Base-by-base conservation (phyloP, 2,329 filamentous ascomycete genomes). In the Diaporthe ampelina region DNA sequence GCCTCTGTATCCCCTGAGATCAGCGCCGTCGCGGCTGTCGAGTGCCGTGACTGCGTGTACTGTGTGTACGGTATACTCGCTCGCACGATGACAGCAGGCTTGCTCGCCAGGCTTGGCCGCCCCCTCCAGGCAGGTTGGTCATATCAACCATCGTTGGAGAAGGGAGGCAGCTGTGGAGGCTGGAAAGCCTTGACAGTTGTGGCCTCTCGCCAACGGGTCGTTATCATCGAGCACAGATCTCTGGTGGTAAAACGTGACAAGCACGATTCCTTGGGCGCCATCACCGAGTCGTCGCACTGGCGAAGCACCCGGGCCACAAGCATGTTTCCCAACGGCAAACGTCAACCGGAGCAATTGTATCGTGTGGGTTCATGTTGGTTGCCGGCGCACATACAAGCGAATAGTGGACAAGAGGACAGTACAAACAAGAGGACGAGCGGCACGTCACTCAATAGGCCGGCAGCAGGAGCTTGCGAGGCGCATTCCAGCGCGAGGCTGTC, bases 281-380 rank as follows among this genome's bases (percentile, higher is more conserved):
- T 21, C 72, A 72, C 72, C 74, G 74, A 76, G 69, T 10, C 65
- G 74, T 76, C 26, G 63, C 61, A 76, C 74, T 74, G 61, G 43
- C 61, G 68, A 52, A 57, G 58, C 67, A 59, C 68, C 74, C 54
- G 68, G 72, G 61, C 65, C 40, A 61, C 61, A 67, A 56, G 72
- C 72, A 72, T 45, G 72, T 68, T 72, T 26, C 58, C 32, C 70
- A 68, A 50, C 26, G 63, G 56, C 48, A 65, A 24, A 67, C 48
- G 8, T 65, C 45, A 32, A 72, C 61, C 68, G 56, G 40, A 50
- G 63, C 37, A 45, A 54, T 43, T 56, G 72, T n/a, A 65, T 74
- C 56, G 72, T 72, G 17, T 57, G 50, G 52, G 19, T 52, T 4
- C 37, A 17, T 70, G n/a, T 40, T 32, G 45, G 45, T 45, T 37